Percentiles rank a stretch among this genome's conserved stretches.
Evolutionary conservation across 768 basidiomycete genomes (phyloP).

Genomic region (Calvatia gigantea): DNA sequence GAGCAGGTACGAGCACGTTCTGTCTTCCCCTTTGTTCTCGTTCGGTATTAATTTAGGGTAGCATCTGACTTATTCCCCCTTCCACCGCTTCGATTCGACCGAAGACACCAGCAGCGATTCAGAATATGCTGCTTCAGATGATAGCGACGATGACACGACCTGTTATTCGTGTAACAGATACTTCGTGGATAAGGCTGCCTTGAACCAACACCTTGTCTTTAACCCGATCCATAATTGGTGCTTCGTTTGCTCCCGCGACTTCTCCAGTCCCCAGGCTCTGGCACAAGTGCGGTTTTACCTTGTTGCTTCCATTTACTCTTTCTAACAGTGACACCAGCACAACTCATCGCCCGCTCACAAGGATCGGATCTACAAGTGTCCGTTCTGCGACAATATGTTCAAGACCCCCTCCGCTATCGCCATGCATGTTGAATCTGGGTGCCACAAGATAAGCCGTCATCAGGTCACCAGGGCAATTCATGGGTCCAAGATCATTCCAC

Average conservation of each 20-base stretch:
- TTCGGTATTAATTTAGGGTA: neutral
- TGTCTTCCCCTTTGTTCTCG: neutral
- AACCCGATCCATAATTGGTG: conserved; percentile 12
- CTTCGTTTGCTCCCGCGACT: conserved; percentile 14
- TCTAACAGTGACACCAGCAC: conserved; percentile 22
- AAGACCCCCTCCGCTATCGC: conserved; percentile 46
- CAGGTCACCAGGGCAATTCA: conserved; percentile 44
- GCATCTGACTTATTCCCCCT: neutral
- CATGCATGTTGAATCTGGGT: conserved; percentile 61
- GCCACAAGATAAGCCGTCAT: conserved; percentile 43
- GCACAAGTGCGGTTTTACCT: conserved; percentile 40
- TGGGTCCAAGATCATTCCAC: conserved; percentile 45
- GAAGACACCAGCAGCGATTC: too few relatives aligned
- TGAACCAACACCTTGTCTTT: neutral
- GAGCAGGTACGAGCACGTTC: neutral
- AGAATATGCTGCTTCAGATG: neutral
- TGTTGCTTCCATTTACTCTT: conserved; percentile 38
- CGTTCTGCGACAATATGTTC: conserved; percentile 37
- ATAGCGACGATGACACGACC: neutral
- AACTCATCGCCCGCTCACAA: conserved; percentile 40
- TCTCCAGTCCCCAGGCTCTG: conserved; percentile 28
- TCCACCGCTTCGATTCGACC: neutral
- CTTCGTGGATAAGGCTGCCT: neutral
- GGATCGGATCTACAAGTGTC: conserved; percentile 28
- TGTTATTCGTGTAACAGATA: conserved; percentile 1